Conservation (phyloP, 2,329 filamentous ascomycete genomes). For the Stagonosporopsis chrysanthemi region DNA sequence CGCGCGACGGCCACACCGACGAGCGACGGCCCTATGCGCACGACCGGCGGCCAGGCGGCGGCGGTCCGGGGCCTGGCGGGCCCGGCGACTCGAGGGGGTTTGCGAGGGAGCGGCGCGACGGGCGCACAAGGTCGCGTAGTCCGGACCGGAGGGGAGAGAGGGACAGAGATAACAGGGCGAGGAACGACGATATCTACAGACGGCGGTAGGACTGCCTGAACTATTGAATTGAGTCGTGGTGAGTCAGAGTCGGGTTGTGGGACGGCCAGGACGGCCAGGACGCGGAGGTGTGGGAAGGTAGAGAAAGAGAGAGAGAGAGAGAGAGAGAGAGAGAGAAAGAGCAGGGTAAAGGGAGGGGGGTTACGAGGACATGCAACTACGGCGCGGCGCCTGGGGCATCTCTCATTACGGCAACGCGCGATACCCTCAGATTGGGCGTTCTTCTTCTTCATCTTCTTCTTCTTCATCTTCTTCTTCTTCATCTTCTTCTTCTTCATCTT, state of each 20-base stretch:
- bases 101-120: conserved; percentile 37
- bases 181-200: conserved; percentile 38
- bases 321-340: too few relatives aligned
- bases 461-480: neutral
- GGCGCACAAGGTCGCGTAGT: conserved; percentile 45
- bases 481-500: too few relatives aligned
- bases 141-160: conserved; percentile 43
- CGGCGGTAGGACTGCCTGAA: conserved; percentile 22
- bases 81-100: neutral
- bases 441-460: neutral
- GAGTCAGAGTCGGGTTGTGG: too few relatives aligned
- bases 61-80: neutral
- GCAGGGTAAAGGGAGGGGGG: too few relatives aligned
- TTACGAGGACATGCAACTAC: conserved; percentile 8
- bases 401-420: neutral
- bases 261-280: too few relatives aligned
- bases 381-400: conserved; percentile 3
- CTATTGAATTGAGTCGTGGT: neutral
- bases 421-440: conserved; percentile 13
- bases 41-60: conserved; percentile 8
- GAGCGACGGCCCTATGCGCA: conserved; percentile 41
- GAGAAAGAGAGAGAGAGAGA: neutral
- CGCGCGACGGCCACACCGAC: conserved; percentile 41
- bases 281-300: too few relatives aligned
- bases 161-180: conserved; percentile 27